Percentiles rank a stretch among this genome's conserved stretches.
phyloP scores from a whole-genome alignment of 1,139 yeast species.

The Insectozyma bohioensis region DNA sequence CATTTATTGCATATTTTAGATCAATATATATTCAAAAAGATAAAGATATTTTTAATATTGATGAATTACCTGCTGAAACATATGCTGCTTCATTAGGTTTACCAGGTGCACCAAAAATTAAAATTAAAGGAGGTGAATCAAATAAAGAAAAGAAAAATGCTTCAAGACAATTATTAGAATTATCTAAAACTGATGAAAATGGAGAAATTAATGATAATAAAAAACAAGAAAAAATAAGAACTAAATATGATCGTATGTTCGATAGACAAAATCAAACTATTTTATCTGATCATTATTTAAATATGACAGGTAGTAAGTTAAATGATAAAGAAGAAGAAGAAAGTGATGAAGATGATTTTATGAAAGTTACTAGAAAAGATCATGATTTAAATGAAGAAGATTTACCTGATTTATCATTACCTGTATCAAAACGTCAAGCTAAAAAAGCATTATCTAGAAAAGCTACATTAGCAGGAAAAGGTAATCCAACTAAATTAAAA shows the following conservation, averaged over 20 bases:
- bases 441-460: slow-evolving; percentile 89
- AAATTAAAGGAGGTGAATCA: slow-evolving; percentile 55
- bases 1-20: slow-evolving; percentile 85
- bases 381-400: slow-evolving; percentile 68
- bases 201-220: slow-evolving; percentile 50
- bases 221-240: slow-evolving; percentile 63
- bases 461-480: slow-evolving; percentile 60
- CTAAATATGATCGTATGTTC: slow-evolving; percentile 95
- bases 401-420: slow-evolving; percentile 55
- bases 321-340: slow-evolving; percentile 28
- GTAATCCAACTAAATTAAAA: slow-evolving; percentile 72
- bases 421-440: slow-evolving; percentile 82
- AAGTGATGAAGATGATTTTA: slow-evolving; percentile 63
- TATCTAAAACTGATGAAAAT: slow-evolving; percentile 62
- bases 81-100: slow-evolving; percentile 87
- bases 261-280: slow-evolving; percentile 93
- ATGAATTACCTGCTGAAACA: slow-evolving; percentile 74
- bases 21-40: slow-evolving; percentile 86
- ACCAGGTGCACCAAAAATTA: slow-evolving; percentile 95
- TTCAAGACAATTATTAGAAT: slow-evolving; percentile 63
- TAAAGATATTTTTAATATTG: slow-evolving; percentile 78
- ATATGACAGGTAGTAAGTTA: slow-evolving; percentile 52
- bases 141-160: slow-evolving; percentile 79
- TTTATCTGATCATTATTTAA: slow-evolving; percentile 81
- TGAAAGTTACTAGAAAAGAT: slow-evolving; percentile 74